Evolutionary conservation across 2,329 filamentous ascomycete species (phyloP).

Genomic region (Monosporascus sp.): DNA sequence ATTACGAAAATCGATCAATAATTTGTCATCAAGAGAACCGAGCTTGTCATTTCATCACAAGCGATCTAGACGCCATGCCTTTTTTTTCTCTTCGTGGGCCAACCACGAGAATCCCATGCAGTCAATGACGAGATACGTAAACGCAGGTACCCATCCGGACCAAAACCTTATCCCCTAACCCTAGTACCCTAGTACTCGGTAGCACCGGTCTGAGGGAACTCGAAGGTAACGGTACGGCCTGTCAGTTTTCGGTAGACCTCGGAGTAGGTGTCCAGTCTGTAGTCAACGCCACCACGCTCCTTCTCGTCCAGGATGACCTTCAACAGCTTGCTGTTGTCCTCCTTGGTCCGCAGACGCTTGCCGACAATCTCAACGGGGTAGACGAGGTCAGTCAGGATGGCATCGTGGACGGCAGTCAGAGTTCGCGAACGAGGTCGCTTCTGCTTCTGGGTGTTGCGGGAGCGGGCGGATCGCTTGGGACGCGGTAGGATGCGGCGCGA

Average conservation of each 20-base stretch:
- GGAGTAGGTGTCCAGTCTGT: slow-evolving; percentile 98
- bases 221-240: slow-evolving; percentile 92
- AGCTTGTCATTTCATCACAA: slow-evolving; percentile 40
- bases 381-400: slow-evolving; percentile 96
- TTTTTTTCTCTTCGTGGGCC: slow-evolving; percentile 21
- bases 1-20: not conserved
- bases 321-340: slow-evolving; percentile 96
- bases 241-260: slow-evolving; percentile 99
- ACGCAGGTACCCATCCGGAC: slow-evolving; percentile 19
- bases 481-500: slow-evolving; percentile 98
- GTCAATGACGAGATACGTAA: slow-evolving; percentile 19
- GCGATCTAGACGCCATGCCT: slow-evolving; percentile 49
- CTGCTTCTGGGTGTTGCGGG: slow-evolving; percentile 93
- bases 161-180: slow-evolving; percentile 31
- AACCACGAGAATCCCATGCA: slow-evolving; percentile 25
- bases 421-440: slow-evolving; percentile 98
- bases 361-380: slow-evolving; percentile 99
- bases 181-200: slow-evolving; percentile 67
- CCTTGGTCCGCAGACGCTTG: slow-evolving; percentile 97
- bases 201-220: slow-evolving; percentile 85
- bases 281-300: slow-evolving; percentile 98
- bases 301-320: slow-evolving; percentile 99
- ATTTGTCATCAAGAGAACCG: slow-evolving; percentile 27
- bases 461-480: slow-evolving; percentile 96
- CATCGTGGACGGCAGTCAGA: slow-evolving; percentile 96